A percentile compares a stretch with the other conserved stretches of the same genome.
Evolutionary conservation across 2,329 filamentous ascomycete species (phyloP).

Genomic region (Cytospora schulzeri): DNA sequence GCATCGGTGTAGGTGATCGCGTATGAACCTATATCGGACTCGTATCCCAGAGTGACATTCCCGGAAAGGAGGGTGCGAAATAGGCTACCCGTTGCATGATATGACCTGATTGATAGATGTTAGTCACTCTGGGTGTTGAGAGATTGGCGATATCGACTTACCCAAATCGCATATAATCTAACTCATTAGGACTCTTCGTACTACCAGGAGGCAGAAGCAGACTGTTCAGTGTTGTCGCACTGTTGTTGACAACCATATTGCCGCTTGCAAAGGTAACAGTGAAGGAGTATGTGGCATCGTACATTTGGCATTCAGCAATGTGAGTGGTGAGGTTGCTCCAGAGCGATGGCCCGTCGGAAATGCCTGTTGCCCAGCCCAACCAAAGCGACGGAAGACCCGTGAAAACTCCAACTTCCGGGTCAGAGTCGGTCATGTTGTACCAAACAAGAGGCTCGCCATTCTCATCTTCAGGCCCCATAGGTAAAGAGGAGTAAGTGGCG

Average conservation of each 20-base stretch:
- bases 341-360: conserved; percentile 5
- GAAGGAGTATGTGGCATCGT: conserved; percentile 25
- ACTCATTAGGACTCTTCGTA: conserved; percentile 16
- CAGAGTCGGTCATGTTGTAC: conserved; percentile 18
- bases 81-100: conserved; percentile 25
- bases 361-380: conserved; percentile 25
- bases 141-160: background rate
- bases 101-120: conserved; percentile 6
- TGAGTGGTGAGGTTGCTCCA: conserved; percentile 20
- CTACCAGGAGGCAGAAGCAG: conserved; percentile 21
- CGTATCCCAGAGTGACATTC: conserved; percentile 22
- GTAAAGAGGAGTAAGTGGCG: conserved; percentile 27
- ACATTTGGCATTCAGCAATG: conserved; percentile 25
- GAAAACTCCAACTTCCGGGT: conserved; percentile 24
- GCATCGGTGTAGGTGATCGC: conserved; percentile 10
- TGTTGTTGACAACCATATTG: conserved; percentile 17
- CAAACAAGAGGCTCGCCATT: conserved; percentile 24
- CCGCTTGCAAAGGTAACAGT: conserved; percentile 20
- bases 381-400: conserved; percentile 24
- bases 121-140: background rate
- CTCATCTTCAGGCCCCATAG: conserved; percentile 20
- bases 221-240: background rate
- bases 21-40: conserved; percentile 5
- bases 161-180: conserved; percentile 25
- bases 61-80: conserved; percentile 25